These are phyloP conservation scores for Phalaenopsis equestris DNA, from an alignment of 106 monocot species.

Conservation along the genomic window DNA sequence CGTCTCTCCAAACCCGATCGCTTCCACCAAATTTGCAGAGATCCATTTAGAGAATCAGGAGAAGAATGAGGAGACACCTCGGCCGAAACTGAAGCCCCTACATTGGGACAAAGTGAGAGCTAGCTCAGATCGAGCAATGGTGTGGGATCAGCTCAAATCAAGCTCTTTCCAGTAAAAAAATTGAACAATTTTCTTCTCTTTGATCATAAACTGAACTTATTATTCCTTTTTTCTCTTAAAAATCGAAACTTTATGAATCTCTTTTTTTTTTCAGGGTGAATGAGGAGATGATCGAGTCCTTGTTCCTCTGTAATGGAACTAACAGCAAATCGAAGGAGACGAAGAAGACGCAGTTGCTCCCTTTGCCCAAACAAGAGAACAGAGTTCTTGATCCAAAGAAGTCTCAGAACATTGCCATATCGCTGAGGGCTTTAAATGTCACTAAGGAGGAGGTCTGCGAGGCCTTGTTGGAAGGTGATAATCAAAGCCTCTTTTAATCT, in stretches of 20 bases:
- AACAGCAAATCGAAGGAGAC: slow-evolving; percentile 31
- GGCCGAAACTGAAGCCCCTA: slow-evolving; percentile 59
- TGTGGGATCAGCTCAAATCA: slow-evolving; percentile 90
- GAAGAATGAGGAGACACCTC: slow-evolving; percentile 28
- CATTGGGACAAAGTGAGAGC: slow-evolving; percentile 75
- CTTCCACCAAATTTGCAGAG: not conserved
- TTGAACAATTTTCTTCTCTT: not conserved
- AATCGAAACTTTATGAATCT: not conserved
- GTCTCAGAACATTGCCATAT: slow-evolving; percentile 83
- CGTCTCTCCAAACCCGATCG: not conserved
- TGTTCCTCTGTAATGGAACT: slow-evolving; percentile 47
- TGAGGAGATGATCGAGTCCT: slow-evolving; percentile 89
- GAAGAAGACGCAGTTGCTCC: slow-evolving; percentile 17
- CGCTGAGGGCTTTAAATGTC: slow-evolving; percentile 69
- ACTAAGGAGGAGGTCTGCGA: slow-evolving; percentile 82
- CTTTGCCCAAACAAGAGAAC: slow-evolving; percentile 34
- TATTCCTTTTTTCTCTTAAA: not conserved
- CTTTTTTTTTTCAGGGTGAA: slow-evolving; percentile 40
- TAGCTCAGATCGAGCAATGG: slow-evolving; percentile 77
- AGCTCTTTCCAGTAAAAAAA: slow-evolving; percentile 80
- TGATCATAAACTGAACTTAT: not conserved
- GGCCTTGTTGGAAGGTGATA: slow-evolving; percentile 64
- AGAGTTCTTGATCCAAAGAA: slow-evolving; percentile 83
- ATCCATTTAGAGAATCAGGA: slow-evolving; percentile 17
- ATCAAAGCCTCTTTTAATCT: not conserved